Conservation (phyloP, 2,329 filamentous ascomycete genomes). For the Colletotrichum nymphaeae region DNA sequence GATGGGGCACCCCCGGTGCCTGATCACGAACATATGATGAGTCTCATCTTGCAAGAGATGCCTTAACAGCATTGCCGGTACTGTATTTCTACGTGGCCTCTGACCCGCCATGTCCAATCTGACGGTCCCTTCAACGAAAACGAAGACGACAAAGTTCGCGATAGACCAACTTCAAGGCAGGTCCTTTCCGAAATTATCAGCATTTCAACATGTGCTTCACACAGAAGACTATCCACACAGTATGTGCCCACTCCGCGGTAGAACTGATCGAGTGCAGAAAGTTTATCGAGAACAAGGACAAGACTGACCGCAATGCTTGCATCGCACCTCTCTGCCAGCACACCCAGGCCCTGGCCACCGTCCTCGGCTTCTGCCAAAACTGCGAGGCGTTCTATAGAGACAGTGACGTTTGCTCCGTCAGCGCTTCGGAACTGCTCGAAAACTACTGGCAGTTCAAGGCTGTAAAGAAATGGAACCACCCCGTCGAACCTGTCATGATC, state of each 20-base stretch:
- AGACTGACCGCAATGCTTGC: conserved; percentile 1
- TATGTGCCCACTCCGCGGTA: conserved; percentile 7
- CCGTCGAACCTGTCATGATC: not conserved
- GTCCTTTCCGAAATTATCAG: not conserved
- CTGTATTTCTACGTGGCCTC: not conserved
- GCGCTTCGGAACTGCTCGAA: not conserved
- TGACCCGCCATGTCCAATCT: not conserved
- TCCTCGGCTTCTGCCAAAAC: conserved; percentile 18
- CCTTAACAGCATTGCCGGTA: not conserved
- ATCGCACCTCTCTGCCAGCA: conserved; percentile 15
- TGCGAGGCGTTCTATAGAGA: conserved; percentile 10
- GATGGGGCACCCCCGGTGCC: not conserved
- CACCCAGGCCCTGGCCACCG: not conserved
- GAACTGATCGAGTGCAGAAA: not conserved
- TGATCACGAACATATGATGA: not conserved
- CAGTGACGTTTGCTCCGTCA: not conserved
- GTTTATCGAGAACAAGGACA: not conserved
- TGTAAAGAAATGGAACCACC: not conserved
- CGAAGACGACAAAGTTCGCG: not conserved
- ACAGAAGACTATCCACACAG: not conserved
- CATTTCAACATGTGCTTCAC: conserved; percentile 4
- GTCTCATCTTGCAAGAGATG: not conserved
- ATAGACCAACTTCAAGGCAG: not conserved
- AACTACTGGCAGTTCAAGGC: conserved; percentile 31
- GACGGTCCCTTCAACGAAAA: not conserved